A percentile compares a stretch with the other conserved stretches of the same genome.
These are phyloP conservation scores for Zygnema circumcarinatum DNA, from an alignment of 139 green algal genomes.

Conservation along the genomic window DNA sequence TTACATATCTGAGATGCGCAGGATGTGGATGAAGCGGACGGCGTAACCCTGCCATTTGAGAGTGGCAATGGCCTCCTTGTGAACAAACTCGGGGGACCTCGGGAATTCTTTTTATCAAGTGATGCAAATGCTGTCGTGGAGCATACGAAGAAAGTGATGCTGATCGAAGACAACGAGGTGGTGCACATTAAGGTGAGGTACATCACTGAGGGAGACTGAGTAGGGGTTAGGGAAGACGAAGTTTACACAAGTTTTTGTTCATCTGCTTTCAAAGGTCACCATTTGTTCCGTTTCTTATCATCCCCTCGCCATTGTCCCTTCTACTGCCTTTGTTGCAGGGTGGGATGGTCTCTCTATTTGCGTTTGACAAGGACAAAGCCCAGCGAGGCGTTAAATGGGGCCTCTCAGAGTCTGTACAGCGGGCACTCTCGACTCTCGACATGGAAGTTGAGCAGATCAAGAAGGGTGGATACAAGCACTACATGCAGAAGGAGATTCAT, in stretches of 20 bases:
- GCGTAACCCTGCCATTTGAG: neutral
- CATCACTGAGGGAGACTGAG: no score
- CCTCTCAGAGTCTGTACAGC: conserved; percentile 67
- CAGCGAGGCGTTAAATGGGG: conserved; percentile 2
- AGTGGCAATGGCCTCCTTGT: neutral
- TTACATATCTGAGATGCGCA: no score
- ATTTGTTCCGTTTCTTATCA: no score
- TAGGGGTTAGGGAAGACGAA: no score
- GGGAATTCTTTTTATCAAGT: conserved; percentile 95
- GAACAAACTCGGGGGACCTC: neutral
- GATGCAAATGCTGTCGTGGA: conserved; percentile 95
- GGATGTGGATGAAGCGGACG: neutral
- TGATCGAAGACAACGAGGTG: conserved; percentile 96
- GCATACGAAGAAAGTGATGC: conserved; percentile 95
- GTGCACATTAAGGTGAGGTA: conserved; percentile 72
- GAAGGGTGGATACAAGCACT: conserved; percentile 96
- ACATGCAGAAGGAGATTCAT: conserved; percentile 91
- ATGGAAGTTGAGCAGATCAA: conserved; percentile 97
- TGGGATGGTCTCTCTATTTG: conserved; percentile 60
- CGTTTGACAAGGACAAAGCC: conserved; percentile 55
- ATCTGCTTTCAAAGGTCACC: no score
- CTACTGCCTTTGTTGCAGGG: conserved; percentile 58
- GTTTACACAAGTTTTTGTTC: no score
- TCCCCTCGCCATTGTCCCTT: no score
- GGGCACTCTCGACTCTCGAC: conserved; percentile 84